Evolutionary conservation across 345 rosid species (phyloP).

Genomic region (Dipteronia sinensis): DNA sequence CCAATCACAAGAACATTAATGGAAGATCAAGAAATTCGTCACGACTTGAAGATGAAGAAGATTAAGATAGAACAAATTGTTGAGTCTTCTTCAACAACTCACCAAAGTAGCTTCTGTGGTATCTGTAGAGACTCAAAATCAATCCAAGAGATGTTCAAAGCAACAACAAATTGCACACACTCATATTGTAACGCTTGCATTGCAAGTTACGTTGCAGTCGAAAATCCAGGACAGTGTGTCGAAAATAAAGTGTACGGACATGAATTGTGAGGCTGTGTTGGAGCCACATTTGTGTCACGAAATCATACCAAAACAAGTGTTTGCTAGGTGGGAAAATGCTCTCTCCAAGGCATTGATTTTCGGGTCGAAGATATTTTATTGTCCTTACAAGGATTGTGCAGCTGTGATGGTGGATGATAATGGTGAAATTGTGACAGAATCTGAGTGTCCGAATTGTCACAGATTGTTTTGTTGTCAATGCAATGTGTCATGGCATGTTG

Average conservation of each 20-base stretch:
- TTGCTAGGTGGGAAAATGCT: slow-evolving; percentile 40
- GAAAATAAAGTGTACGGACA: slow-evolving; percentile 29
- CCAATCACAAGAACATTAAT: neutral
- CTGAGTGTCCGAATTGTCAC: slow-evolving; percentile 34
- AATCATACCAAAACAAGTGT: slow-evolving; percentile 28
- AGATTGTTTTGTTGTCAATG: slow-evolving; percentile 35
- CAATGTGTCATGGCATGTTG: slow-evolving; percentile 39
- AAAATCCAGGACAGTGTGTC: slow-evolving; percentile 6
- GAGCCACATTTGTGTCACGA: slow-evolving; percentile 32
- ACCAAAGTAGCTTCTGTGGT: slow-evolving; percentile 23
- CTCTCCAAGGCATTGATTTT: slow-evolving; percentile 29
- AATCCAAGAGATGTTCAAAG: slow-evolving; percentile 21
- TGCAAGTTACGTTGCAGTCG: slow-evolving; percentile 26
- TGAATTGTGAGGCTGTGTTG: slow-evolving; percentile 29
- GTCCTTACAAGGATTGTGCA: slow-evolving; percentile 47
- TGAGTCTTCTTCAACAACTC: slow-evolving; percentile 15
- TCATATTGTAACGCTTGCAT: slow-evolving; percentile 39
- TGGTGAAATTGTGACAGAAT: neutral
- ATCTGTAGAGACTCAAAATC: slow-evolving; percentile 43
- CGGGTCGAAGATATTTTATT: slow-evolving; percentile 27
- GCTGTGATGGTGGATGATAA: slow-evolving; percentile 33
- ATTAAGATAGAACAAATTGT: slow-evolving; percentile 5
- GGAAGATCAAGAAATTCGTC: too few species aligned
- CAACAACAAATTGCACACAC: slow-evolving; percentile 25
- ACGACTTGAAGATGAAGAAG: neutral